These are phyloP conservation scores for Solanum commersonii DNA, from an alignment of 257 asterid species.

Conservation along the genomic window DNA sequence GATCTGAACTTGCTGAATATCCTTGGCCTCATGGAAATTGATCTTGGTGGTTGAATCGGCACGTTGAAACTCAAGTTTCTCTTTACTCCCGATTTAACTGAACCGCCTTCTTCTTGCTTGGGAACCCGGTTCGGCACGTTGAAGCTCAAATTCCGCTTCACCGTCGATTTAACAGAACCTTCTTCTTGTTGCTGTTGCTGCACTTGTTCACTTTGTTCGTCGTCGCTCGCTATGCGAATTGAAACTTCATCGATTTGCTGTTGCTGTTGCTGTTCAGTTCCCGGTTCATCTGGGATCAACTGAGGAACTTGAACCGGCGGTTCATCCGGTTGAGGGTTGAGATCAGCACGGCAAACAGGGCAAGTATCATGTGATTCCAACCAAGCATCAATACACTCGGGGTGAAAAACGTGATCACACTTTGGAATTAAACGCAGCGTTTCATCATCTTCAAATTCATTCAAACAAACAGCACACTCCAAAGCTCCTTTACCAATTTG, in stretches of 20 bases:
- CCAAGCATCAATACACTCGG: slow-evolving; percentile 91
- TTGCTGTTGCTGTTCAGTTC: neutral
- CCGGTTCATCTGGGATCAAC: neutral
- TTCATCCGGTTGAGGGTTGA: slow-evolving; percentile 25
- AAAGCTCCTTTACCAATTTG: slow-evolving; percentile 64
- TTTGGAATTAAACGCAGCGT: slow-evolving; percentile 74
- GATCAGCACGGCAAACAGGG: slow-evolving; percentile 83
- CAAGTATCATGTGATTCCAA: slow-evolving; percentile 76
- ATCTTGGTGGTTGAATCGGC: slow-evolving; percentile 24
- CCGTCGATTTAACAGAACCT: neutral
- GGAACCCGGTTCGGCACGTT: slow-evolving; percentile 5
- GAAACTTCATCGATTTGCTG: slow-evolving; percentile 21
- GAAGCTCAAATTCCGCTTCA: slow-evolving; percentile 26
- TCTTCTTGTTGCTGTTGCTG: neutral
- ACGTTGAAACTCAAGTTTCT: slow-evolving; percentile 4
- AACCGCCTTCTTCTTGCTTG: neutral
- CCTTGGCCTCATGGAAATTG: slow-evolving; percentile 27
- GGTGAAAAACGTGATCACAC: slow-evolving; percentile 93
- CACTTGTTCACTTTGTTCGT: slow-evolving; percentile 7
- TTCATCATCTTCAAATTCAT: slow-evolving; percentile 70
- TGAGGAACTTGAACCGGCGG: slow-evolving; percentile 13
- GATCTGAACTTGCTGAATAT: slow-evolving; percentile 54
- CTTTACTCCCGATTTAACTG: neutral
- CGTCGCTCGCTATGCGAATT: slow-evolving; percentile 26
- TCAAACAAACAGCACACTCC: slow-evolving; percentile 94